A percentile compares a stretch with the other conserved stretches of the same genome.
Conservation (phyloP, 371 early-diverging fungal genomes). For the Capniomyces stellatus region DNA sequence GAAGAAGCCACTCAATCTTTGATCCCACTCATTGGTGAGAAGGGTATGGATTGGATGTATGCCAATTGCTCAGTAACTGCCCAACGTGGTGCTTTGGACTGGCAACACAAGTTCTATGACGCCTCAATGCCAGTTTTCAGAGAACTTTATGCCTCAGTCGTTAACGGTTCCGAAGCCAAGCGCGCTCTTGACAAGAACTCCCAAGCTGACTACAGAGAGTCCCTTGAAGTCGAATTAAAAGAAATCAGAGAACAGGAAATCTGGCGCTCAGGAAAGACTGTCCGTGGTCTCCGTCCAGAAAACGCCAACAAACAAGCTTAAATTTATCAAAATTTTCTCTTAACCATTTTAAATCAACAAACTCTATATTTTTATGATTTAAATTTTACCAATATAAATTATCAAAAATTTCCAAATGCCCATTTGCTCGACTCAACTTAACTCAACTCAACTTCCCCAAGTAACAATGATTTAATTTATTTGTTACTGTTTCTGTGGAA, state of each 20-base stretch:
- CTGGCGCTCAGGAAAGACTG: conserved; percentile 79
- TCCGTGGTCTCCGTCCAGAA: conserved; percentile 74
- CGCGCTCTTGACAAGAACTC: conserved; percentile 79
- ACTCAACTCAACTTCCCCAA: no score
- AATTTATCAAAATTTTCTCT: no score
- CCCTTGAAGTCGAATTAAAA: conserved; percentile 72
- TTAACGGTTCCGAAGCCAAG: conserved; percentile 76
- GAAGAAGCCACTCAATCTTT: conserved; percentile 97
- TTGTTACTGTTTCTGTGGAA: no score
- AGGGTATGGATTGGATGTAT: conserved; percentile 96
- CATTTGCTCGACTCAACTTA: no score
- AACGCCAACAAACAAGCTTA: conserved; percentile 28
- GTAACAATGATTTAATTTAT: no score
- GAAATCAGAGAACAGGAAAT: conserved; percentile 61
- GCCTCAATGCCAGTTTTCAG: conserved; percentile 90
- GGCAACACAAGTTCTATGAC: conserved; percentile 85
- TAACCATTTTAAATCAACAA: no score
- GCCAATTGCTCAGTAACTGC: conserved; percentile 93
- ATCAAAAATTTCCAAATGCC: no score
- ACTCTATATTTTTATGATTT: no score
- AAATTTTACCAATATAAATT: no score
- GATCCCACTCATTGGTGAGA: conserved; percentile 87
- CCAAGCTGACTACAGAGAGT: conserved; percentile 74
- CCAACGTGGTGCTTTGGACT: conserved; percentile 92
- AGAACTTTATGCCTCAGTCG: conserved; percentile 70